Conservation (phyloP, 768 basidiomycete species). For the Pilatotrama ljubarskyi region DNA sequence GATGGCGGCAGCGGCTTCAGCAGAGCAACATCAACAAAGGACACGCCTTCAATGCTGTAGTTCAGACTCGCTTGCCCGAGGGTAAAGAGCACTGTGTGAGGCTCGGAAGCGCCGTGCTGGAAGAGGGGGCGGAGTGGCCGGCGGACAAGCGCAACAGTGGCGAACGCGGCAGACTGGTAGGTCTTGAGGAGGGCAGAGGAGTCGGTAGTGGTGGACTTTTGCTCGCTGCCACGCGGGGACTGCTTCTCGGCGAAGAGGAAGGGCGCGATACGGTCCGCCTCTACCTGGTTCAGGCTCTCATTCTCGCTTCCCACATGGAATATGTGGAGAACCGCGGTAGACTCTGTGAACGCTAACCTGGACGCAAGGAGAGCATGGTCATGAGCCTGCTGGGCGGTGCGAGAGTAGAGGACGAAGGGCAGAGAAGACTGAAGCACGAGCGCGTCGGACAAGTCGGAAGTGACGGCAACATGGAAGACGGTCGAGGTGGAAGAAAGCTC, state of each 20-base stretch:
- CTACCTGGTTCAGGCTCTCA: constrained; percentile 48
- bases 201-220: constrained; percentile 17
- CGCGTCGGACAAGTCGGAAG: constrained; percentile 69
- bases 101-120: constrained; percentile 50
- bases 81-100: constrained; percentile 69
- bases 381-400: constrained; percentile 77
- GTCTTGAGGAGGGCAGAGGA: constrained; percentile 44
- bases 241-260: constrained; percentile 55
- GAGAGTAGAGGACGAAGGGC: constrained; percentile 81
- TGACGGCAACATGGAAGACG: constrained; percentile 65
- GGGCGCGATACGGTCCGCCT: constrained; percentile 57
- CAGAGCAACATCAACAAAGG: constrained; percentile 65
- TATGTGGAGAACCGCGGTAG: constrained; percentile 81
- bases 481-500: constrained; percentile 65
- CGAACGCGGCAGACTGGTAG: constrained; percentile 68
- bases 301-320: constrained; percentile 55
- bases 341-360: constrained; percentile 67
- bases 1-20: constrained; percentile 66
- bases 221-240: constrained; percentile 30
- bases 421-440: constrained; percentile 77
- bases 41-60: constrained; percentile 53
- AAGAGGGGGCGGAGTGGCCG: constrained; percentile 60
- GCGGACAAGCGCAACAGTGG: constrained; percentile 62
- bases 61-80: constrained; percentile 55
- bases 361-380: constrained; percentile 89